phyloP scores from a whole-genome alignment of 1,284 basidiomycete species.

The Puccinia brachypodii region DNA sequence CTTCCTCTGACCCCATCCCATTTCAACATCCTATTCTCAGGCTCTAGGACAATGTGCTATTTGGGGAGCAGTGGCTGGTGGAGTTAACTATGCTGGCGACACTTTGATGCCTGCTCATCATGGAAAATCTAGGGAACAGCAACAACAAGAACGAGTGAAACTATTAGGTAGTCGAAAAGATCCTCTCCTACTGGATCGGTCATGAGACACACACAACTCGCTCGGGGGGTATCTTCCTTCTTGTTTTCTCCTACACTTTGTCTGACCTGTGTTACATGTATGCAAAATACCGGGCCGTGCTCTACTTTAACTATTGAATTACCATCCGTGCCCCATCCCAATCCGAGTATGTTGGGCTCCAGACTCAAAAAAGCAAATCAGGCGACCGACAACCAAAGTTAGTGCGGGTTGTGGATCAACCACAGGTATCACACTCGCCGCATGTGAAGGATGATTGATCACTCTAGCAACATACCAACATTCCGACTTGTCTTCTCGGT shows the following conservation, averaged over 20 bases:
- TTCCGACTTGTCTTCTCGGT: too few species aligned
- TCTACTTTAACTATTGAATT: too few species aligned
- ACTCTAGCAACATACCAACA: too few species aligned
- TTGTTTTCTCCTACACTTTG: not conserved
- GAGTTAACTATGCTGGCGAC: slow-evolving; percentile 41
- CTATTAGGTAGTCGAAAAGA: slow-evolving; percentile 33
- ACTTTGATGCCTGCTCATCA: slow-evolving; percentile 42
- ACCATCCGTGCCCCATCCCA: too few species aligned
- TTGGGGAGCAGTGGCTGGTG: slow-evolving; percentile 35
- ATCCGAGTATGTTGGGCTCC: too few species aligned
- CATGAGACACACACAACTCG: not conserved
- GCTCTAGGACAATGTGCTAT: slow-evolving; percentile 45
- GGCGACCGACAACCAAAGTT: too few species aligned
- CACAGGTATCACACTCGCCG: too few species aligned
- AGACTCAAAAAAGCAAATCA: too few species aligned
- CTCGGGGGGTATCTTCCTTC: too few species aligned
- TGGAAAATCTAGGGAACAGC: slow-evolving; percentile 33
- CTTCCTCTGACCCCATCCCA: too few species aligned
- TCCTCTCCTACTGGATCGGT: slow-evolving; percentile 19
- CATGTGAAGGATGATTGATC: too few species aligned
- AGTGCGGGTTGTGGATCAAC: too few species aligned
- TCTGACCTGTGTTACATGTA: slow-evolving; percentile 11
- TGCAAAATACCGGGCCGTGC: not conserved
- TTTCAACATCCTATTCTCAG: not conserved
- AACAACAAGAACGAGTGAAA: slow-evolving; percentile 37